A percentile compares a stretch with the other conserved stretches of the same genome.
Conservation (phyloP, 2,329 filamentous ascomycete species). For the Cytospora piceae region DNA sequence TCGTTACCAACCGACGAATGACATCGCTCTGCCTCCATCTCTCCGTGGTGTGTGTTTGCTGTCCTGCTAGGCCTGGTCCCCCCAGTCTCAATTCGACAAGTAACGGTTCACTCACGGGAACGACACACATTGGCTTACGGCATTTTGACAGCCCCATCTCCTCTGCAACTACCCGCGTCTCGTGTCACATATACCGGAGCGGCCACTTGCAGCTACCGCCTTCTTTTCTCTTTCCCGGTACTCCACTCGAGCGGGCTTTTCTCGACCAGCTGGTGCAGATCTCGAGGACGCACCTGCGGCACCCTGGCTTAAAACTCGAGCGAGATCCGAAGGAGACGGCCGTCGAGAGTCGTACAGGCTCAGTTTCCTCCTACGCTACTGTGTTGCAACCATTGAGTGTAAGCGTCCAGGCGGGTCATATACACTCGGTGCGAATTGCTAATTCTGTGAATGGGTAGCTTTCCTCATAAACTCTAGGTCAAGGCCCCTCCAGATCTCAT, state of each 20-base stretch:
- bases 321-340: slow-evolving; percentile 10
- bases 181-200: slow-evolving; percentile 12
- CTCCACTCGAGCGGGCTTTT: slow-evolving; percentile 1
- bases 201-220: slow-evolving; percentile 11
- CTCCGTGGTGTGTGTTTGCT: not conserved
- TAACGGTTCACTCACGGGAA: slow-evolving; percentile 8
- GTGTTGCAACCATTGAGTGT: slow-evolving; percentile 11
- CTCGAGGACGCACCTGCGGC: slow-evolving; percentile 4
- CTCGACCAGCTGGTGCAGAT: slow-evolving; percentile 14
- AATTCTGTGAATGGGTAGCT: not conserved
- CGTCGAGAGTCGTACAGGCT: slow-evolving; percentile 17
- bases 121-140: slow-evolving; percentile 19
- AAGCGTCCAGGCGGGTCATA: not conserved
- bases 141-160: slow-evolving; percentile 16
- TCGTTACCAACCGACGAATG: not conserved
- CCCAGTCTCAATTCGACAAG: slow-evolving; percentile 11
- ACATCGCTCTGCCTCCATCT: slow-evolving; percentile 7
- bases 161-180: slow-evolving; percentile 22
- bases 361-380: slow-evolving; percentile 4
- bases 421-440: slow-evolving; percentile 23
- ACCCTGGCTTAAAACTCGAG: not conserved
- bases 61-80: not conserved
- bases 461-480: slow-evolving; percentile 16
- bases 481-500: slow-evolving; percentile 35
- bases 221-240: slow-evolving; percentile 11